Percentiles rank a stretch among this genome's conserved stretches.
phyloP scores from a whole-genome alignment of 2,329 filamentous ascomycete species.

The Hymenoscyphus linearis region DNA sequence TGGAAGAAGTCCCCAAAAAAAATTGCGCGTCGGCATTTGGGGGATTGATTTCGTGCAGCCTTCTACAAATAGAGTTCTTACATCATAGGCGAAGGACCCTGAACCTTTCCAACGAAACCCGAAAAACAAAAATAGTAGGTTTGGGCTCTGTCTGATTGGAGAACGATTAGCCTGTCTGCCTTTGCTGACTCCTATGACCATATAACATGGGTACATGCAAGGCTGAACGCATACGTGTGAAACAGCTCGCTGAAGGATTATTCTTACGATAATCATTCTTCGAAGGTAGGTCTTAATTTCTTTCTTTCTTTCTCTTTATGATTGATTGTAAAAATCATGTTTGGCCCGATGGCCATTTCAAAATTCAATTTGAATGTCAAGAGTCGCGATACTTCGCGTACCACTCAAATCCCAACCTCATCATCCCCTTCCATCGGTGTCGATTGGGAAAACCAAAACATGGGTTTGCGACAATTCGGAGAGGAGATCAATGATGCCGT shows the following conservation, averaged over 20 bases:
- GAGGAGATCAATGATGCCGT: slow-evolving; percentile 6
- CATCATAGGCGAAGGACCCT: not conserved
- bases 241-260: not conserved
- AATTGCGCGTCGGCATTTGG: not conserved
- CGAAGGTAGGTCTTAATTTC: not conserved
- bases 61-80: slow-evolving; percentile 1
- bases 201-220: not conserved
- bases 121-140: not conserved
- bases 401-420: not conserved
- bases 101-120: not conserved
- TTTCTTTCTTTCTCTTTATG: not conserved
- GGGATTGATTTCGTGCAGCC: not conserved
- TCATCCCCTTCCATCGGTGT: not conserved
- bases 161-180: not conserved
- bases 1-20: not conserved
- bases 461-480: slow-evolving; percentile 7
- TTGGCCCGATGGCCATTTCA: not conserved
- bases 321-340: not conserved
- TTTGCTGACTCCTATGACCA: not conserved
- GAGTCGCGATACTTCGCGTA: not conserved
- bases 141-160: not conserved
- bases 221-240: not conserved
- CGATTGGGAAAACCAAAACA: not conserved
- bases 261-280: not conserved
- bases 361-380: not conserved